Conservation (phyloP, 2,329 filamentous ascomycete species). For the Fusarium solani-melongenae region DNA sequence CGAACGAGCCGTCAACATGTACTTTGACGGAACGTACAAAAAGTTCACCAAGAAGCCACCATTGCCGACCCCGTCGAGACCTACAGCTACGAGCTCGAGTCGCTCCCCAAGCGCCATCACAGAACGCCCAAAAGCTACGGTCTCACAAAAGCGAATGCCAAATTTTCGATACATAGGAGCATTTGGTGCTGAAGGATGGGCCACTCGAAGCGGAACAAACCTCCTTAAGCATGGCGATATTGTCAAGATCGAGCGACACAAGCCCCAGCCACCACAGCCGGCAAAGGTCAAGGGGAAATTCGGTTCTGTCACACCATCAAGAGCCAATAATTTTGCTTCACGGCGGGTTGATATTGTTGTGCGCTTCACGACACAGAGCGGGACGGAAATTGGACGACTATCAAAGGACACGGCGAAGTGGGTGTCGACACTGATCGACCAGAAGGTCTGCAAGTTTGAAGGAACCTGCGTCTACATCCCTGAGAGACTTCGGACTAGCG, state of each 20-base stretch:
- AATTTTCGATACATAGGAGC: conserved; percentile 82
- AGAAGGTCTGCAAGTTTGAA: conserved; percentile 88
- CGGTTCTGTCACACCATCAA: conserved; percentile 48
- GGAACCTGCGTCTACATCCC: conserved; percentile 90
- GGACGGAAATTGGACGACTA: conserved; percentile 86
- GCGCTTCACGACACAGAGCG: conserved; percentile 83
- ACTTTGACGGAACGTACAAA: conserved; percentile 76
- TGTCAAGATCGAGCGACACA: conserved; percentile 89
- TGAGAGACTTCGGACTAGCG: conserved; percentile 86
- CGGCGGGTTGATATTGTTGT: conserved; percentile 88
- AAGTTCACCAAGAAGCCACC: conserved; percentile 51
- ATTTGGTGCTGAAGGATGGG: conserved; percentile 92
- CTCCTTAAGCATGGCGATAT: conserved; percentile 83
- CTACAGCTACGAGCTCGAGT: conserved; percentile 7
- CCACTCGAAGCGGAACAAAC: conserved; percentile 82
- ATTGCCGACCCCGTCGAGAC: conserved; percentile 10
- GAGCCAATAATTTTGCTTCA: conserved; percentile 62
- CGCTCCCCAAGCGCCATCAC: conserved; percentile 13
- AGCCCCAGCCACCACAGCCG: conserved; percentile 69
- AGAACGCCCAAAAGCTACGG: conserved; percentile 19
- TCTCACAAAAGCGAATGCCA: conserved; percentile 46
- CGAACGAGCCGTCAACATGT: conserved; percentile 75
- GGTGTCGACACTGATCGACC: conserved; percentile 92
- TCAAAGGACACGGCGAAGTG: conserved; percentile 89
- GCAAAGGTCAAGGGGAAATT: conserved; percentile 58